Evolutionary conservation across 257 asterid species (phyloP).

Genomic region (Solanum tacnaense): DNA sequence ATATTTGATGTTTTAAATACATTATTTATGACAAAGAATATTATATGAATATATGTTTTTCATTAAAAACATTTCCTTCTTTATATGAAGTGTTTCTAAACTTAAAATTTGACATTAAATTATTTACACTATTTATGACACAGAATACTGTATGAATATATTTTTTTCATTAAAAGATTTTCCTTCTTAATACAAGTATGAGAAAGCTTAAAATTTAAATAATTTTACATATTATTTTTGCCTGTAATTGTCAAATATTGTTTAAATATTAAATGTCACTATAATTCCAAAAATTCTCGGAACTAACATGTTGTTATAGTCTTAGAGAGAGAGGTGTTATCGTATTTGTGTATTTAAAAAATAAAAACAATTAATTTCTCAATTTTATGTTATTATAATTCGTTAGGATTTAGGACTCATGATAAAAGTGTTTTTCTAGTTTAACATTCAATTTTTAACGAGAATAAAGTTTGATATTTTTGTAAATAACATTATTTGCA

Average conservation of each 20-base stretch:
- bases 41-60: background rate
- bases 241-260: background rate
- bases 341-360: background rate
- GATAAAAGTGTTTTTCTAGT: background rate
- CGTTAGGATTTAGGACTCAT: background rate
- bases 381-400: background rate
- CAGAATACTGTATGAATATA: background rate
- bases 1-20: background rate
- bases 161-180: background rate
- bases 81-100: background rate
- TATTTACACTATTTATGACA: background rate
- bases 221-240: background rate
- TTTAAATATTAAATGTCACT: background rate
- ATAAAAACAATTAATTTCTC: background rate
- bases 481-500: background rate
- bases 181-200: background rate
- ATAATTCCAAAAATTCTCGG: background rate
- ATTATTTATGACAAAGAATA: background rate
- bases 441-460: background rate
- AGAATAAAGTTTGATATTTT: too few species aligned
- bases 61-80: background rate
- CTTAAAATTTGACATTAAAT: background rate
- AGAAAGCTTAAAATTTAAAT: background rate
- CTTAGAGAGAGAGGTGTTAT: background rate
- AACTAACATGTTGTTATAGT: background rate